Conservation (phyloP, 2,329 filamentous ascomycete species). For the Alternaria consortialis region DNA sequence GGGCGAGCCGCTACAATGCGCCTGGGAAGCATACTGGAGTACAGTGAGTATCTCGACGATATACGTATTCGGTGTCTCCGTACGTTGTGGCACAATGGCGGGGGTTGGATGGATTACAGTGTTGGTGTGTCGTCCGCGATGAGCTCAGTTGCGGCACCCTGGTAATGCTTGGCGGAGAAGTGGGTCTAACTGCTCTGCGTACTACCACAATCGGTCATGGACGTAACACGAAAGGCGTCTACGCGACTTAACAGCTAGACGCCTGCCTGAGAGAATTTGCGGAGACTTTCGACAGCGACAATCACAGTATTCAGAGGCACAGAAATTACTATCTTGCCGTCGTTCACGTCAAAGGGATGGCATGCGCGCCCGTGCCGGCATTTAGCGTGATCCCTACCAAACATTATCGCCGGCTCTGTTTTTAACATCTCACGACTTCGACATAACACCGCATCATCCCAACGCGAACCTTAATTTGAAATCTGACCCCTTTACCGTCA, state of each 20-base stretch:
- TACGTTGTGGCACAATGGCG: constrained; percentile 40
- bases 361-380: constrained; percentile 19
- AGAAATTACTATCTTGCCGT: background rate
- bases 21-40: constrained; percentile 54
- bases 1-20: constrained; percentile 54
- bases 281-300: background rate
- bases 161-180: constrained; percentile 22
- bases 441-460: constrained; percentile 43
- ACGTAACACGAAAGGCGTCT: constrained; percentile 16
- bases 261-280: background rate
- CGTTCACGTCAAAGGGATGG: constrained; percentile 10
- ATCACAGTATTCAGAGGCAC: background rate
- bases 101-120: constrained; percentile 26
- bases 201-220: constrained; percentile 6
- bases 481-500: constrained; percentile 43
- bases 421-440: constrained; percentile 31
- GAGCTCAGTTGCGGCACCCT: constrained; percentile 31
- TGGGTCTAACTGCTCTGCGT: constrained; percentile 17
- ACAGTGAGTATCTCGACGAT: constrained; percentile 53
- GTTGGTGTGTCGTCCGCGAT: constrained; percentile 43
- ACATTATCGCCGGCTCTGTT: constrained; percentile 23
- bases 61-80: constrained; percentile 23
- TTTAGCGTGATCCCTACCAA: constrained; percentile 22
- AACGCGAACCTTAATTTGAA: constrained; percentile 35
- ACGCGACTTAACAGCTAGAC: constrained; percentile 11